Conservation (phyloP, 768 basidiomycete genomes). For the Suillus tomentosus region DNA sequence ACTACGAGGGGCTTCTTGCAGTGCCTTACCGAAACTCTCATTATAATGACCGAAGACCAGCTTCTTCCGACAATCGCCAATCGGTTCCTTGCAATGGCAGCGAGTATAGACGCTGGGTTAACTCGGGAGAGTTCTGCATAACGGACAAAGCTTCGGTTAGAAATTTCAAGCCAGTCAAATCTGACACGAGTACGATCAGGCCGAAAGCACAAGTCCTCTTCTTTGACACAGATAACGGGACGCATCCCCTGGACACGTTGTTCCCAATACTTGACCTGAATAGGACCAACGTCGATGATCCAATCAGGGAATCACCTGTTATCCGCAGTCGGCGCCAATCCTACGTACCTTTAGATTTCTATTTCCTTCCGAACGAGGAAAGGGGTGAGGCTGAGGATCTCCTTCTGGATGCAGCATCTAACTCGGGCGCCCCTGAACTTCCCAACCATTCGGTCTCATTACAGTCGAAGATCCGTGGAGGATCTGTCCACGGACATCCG, state of each 20-base stretch:
- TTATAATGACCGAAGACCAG: not conserved
- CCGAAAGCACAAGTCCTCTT: conserved; percentile 3
- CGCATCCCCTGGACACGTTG: conserved; percentile 24
- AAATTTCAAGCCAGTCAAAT: conserved; percentile 9
- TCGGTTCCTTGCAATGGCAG: conserved; percentile 10
- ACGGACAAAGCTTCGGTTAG: conserved; percentile 4
- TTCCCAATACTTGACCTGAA: conserved; percentile 22
- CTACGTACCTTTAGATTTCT: conserved; percentile 14
- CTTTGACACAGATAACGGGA: conserved; percentile 3
- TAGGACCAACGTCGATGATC: conserved; percentile 8
- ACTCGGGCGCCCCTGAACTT: conserved; percentile 10
- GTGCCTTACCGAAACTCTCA: conserved; percentile 20
- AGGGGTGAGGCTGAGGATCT: conserved; percentile 13
- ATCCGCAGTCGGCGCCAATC: conserved; percentile 19
- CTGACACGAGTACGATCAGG: conserved; percentile 2
- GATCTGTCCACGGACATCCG: conserved; percentile 27
- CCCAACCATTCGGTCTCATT: conserved; percentile 9
- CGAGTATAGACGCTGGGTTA: conserved; percentile 14
- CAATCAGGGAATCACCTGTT: conserved; percentile 32
- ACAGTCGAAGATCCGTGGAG: conserved; percentile 10
- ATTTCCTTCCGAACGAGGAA: conserved; percentile 16
- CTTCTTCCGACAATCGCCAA: conserved; percentile 11
- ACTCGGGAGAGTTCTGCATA: conserved; percentile 1
- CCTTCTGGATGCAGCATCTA: conserved; percentile 14
- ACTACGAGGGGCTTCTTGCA: conserved; percentile 45